These are phyloP conservation scores for Penicillium sp. DNA, from an alignment of 2,329 filamentous ascomycete genomes.

Conservation along the genomic window DNA sequence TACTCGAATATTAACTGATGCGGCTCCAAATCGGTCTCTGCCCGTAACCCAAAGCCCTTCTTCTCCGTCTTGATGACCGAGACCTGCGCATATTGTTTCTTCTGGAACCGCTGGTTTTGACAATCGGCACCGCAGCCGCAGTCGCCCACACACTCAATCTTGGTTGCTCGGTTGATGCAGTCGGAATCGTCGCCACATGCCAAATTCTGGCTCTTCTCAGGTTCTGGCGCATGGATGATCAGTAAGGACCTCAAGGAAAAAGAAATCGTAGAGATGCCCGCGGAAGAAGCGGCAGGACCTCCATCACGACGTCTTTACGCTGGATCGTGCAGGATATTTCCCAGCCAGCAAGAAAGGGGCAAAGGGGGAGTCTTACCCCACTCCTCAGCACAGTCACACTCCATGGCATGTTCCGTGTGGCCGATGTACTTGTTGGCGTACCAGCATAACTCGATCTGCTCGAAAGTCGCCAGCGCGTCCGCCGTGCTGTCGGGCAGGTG, in stretches of 20 bases:
- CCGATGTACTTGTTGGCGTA: constrained; percentile 92
- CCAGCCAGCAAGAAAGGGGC: constrained; percentile 28
- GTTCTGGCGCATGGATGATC: constrained; percentile 41
- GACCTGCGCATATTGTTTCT: constrained; percentile 82
- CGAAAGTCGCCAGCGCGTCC: constrained; percentile 73
- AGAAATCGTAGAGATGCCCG: no score
- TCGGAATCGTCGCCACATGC: constrained; percentile 95
- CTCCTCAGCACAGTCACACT: constrained; percentile 92
- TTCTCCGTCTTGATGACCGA: constrained; percentile 97
- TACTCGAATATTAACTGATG: constrained; percentile 98
- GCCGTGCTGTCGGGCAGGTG: constrained; percentile 74
- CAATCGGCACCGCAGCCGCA: constrained; percentile 85
- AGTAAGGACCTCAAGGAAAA: no score
- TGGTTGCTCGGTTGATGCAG: constrained; percentile 97
- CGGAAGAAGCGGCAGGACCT: no score
- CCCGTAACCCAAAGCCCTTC: constrained; percentile 89
- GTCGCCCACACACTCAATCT: constrained; percentile 89
- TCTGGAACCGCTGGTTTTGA: constrained; percentile 93
- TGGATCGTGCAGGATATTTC: constrained; percentile 13
- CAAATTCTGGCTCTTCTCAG: constrained; percentile 59
- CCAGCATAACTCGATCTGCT: constrained; percentile 77
- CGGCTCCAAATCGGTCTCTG: constrained; percentile 70
- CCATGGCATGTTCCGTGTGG: constrained; percentile 84
- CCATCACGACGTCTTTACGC: no score
- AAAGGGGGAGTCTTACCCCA: constrained; percentile 68